These are phyloP conservation scores for Escovopsis sp. DNA, from an alignment of 2,329 filamentous ascomycete species.

Conservation along the genomic window DNA sequence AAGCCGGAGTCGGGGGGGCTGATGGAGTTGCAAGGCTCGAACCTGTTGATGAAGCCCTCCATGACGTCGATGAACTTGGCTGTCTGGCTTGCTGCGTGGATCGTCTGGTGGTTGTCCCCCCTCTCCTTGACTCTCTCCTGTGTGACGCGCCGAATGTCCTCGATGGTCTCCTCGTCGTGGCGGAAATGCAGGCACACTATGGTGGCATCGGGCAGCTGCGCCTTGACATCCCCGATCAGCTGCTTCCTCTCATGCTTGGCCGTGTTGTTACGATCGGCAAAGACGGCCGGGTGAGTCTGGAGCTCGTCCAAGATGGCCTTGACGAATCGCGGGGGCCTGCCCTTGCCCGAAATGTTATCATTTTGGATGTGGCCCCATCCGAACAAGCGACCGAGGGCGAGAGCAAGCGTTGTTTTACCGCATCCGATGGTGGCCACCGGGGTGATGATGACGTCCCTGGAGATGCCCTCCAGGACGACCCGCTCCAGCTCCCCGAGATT, in stretches of 20 bases:
- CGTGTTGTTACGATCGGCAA: conserved; percentile 92
- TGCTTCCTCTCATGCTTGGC: conserved; percentile 77
- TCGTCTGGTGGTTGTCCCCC: conserved; percentile 96
- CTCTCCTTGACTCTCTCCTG: conserved; percentile 65
- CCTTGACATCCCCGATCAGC: conserved; percentile 62
- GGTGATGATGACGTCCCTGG: conserved; percentile 61
- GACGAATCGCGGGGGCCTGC: conserved; percentile 65
- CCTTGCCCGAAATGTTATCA: conserved; percentile 77
- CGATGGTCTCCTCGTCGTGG: conserved; percentile 62
- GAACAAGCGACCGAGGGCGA: conserved; percentile 71
- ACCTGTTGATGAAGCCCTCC: conserved; percentile 81
- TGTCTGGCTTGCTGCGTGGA: conserved; percentile 63
- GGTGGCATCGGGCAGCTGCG: conserved; percentile 44
- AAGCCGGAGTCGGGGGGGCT: conserved; percentile 65
- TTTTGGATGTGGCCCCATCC: conserved; percentile 91
- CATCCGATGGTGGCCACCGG: conserved; percentile 90
- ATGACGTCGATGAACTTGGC: conserved; percentile 77
- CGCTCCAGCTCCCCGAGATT: conserved; percentile 44
- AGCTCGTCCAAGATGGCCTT: conserved; percentile 52
- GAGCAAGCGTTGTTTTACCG: conserved; percentile 84
- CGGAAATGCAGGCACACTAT: conserved; percentile 82
- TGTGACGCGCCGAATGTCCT: conserved; percentile 59
- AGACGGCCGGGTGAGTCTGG: conserved; percentile 51
- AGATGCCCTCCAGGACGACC: conserved; percentile 37
- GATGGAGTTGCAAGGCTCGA: conserved; percentile 58